phyloP scores from a whole-genome alignment of 148 eudicot genomes.

The Amaranthus cruentus region DNA sequence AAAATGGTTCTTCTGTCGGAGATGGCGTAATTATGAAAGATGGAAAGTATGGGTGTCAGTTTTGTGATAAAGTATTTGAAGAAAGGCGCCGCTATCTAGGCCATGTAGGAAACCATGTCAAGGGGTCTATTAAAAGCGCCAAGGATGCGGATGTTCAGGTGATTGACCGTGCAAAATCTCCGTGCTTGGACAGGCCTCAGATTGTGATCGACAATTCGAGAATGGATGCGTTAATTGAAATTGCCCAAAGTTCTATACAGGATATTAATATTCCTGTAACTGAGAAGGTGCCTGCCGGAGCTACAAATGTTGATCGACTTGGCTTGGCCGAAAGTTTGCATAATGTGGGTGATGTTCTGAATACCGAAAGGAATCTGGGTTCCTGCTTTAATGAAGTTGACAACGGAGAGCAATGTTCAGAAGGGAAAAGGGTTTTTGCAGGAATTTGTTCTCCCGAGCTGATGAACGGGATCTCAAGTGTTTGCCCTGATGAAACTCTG shows the following conservation, averaged over 20 bases:
- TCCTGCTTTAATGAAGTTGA: constrained; percentile 27
- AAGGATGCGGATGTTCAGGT: constrained; percentile 26
- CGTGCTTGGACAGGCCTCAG: constrained; percentile 18
- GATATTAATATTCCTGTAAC: neutral
- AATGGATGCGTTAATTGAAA: constrained; percentile 42
- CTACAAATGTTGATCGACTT: constrained; percentile 18
- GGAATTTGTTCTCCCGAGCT: constrained; percentile 16
- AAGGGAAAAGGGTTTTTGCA: constrained; percentile 16
- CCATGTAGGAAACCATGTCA: constrained; percentile 56
- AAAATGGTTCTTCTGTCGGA: constrained; percentile 35
- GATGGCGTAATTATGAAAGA: constrained; percentile 48
- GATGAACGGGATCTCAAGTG: neutral
- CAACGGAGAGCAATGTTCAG: constrained; percentile 11
- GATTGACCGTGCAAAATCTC: constrained; percentile 13
- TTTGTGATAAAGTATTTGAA: constrained; percentile 51
- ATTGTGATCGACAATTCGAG: constrained; percentile 23
- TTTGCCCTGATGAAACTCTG: constrained; percentile 2
- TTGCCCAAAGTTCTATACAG: constrained; percentile 40
- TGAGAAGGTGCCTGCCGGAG: constrained; percentile 20
- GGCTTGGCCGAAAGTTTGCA: constrained; percentile 6
- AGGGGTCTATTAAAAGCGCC: constrained; percentile 30
- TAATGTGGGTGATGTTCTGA: constrained; percentile 14
- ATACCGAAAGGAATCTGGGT: constrained; percentile 15
- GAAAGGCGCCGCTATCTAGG: constrained; percentile 49
- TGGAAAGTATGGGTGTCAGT: constrained; percentile 53